Base-by-base conservation (phyloP, 805 yeast genomes). In the Yarrowia sp. region DNA sequence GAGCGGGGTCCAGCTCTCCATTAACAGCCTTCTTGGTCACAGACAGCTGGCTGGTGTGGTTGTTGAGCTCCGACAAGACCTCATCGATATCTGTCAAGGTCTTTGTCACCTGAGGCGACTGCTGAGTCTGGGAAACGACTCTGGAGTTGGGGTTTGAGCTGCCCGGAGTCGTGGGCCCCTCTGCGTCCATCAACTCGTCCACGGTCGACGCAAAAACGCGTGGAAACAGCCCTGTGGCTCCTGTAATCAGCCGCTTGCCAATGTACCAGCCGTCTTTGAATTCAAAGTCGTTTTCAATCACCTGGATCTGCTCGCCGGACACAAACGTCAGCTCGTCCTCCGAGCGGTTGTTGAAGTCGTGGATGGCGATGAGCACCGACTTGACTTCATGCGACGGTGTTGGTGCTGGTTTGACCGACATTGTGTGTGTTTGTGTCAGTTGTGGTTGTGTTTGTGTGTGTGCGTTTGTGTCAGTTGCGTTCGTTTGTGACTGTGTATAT, bases 251-350 rank as follows among this genome's bases (percentile, higher is more conserved):
- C 70, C 92, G 92, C 66, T 85, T 86, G 3, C 97, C 80, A 66
- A 90, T 88, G 73, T 88, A 95, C 99, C 99, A 95, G 15, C 98
- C 98, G 75, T 95, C 98, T 71, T 90, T 89, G 75, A 89, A 95
- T 72, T 90, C 97, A 67, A 87, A 84, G 76, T 95, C 99, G 75
- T 92, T 97, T 48, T 96, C 90, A 22, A 95, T 84, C 8, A 95
- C 90, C 74, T 91, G 96, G 65, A 95, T 81, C 67, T 84, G 86
- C 73, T 95, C 98, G 32, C 98, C 98, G 10, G 87, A 83, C 55
- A 80, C 82, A 69, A 95, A 80, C 53, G 86, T 84, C 43, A 95
- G 79, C 76, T 95, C 99, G 76, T 95, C 99, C 31, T 90, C 96
- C 68, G 92, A 79, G 61, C 98, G 83, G 51, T 96, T 91, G 53